Conservation (phyloP, 2,329 filamentous ascomycete genomes). For the Trichoderma asperellum region DNA sequence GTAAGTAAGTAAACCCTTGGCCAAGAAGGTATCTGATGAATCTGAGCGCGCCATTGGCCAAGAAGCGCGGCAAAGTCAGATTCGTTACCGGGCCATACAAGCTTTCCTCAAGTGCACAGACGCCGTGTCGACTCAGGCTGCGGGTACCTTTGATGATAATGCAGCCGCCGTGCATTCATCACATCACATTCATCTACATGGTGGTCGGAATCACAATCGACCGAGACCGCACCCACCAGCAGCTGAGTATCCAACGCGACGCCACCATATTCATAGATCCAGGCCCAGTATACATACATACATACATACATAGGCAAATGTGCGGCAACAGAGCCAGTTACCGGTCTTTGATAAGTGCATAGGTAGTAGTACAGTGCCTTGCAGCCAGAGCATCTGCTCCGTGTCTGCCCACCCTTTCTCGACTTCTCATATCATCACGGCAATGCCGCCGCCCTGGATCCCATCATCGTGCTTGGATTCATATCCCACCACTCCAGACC, state of each 20-base stretch:
- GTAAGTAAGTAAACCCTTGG: background rate
- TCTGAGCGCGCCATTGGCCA: background rate
- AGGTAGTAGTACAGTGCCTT: no score
- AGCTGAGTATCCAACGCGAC: background rate
- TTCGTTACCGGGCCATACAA: background rate
- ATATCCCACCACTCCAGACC: background rate
- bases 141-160: background rate
- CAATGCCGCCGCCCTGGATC: background rate
- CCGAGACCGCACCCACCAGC: background rate
- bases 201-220: conserved; percentile 8
- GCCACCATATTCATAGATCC: background rate
- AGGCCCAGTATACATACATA: no score
- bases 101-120: background rate
- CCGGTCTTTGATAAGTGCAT: no score
- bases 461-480: background rate
- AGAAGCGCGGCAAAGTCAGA: background rate
- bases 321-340: no score
- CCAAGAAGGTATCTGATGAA: background rate
- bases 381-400: no score
- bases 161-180: background rate
- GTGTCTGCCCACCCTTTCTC: background rate
- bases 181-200: background rate
- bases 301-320: no score
- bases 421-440: background rate
- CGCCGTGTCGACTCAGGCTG: background rate